Evolutionary conservation across 495 filamentous ascomycete species (phyloP), one percentile per base, ranked within the genome.

Genomic region (Talaromyces liani): DNA sequence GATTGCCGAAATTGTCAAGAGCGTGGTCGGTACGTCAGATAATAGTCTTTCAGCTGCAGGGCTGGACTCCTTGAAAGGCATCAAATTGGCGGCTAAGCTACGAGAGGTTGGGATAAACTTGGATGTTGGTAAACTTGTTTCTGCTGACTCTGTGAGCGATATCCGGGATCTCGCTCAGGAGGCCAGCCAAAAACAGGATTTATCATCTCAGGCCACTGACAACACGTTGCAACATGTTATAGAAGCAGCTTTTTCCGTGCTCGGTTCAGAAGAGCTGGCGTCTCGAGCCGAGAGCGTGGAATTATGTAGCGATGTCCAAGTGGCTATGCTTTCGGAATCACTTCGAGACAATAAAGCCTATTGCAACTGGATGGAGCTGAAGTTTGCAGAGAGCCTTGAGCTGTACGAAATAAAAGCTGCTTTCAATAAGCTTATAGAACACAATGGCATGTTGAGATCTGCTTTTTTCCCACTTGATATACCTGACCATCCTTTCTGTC

Each of bases 291-390:
- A 82, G 7, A 75, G 79, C 20, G 70, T 91, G 27, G 70, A 87
- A 22, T 77, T 78, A 4, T 90, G 88, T 67, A 91, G 86, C 31
- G 83, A 86, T 55, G 78, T 91, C 6, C 91, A 95, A 64, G 73
- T 80, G 22, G 85, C 88, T n/a, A 93, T 95, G 90, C 75, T 95
- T 4, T 73, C 82, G 3, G 90, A 92, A 67, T 91, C 88, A 1
- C 68, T 73, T 6, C 77, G 78, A 34, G 70, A 84, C 41, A 41
- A 70, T 1, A 75, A 72, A 31, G 78, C 87, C 8, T 93, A 95
- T 71, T 87, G 86, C 70, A 95, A 95, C 67, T 88, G 85, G 83
- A 75, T 91, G 16, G 82, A 89, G 65, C 67, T 93, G 8, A 73
- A 78, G 5, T 70, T 89, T 39, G 69, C 78, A 6, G 63, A 64